A percentile compares a stretch with the other conserved stretches of the same genome.
These are phyloP conservation scores for Scheffersomyces titani DNA, from an alignment of 1,139 yeast genomes.

Conservation along the genomic window DNA sequence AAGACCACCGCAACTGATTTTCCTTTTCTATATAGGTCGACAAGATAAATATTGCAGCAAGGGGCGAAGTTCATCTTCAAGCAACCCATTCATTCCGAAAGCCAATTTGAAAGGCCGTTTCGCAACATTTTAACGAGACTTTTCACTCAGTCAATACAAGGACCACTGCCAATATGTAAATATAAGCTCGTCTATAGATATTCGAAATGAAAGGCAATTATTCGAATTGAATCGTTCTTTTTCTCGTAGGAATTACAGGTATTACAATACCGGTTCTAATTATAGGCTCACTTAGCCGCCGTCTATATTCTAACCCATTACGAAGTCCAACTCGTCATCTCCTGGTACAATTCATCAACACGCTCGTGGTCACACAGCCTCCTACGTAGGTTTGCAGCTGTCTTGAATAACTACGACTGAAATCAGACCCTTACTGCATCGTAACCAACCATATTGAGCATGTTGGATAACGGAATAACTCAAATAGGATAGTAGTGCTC, in stretches of 20 bases:
- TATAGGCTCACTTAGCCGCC: too few relatives aligned
- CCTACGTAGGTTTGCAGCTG: neutral
- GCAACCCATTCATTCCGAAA: neutral
- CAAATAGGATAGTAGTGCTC: neutral
- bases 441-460: neutral
- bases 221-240: neutral
- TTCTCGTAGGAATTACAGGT: neutral
- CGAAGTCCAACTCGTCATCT: neutral
- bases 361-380: neutral
- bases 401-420: neutral
- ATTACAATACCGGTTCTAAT: too few relatives aligned
- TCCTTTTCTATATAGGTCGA: neutral
- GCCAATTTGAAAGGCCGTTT: neutral
- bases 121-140: neutral
- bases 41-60: neutral
- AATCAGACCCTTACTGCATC: neutral
- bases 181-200: neutral
- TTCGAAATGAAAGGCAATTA: neutral
- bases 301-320: too few relatives aligned
- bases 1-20: neutral
- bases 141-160: neutral
- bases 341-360: neutral
- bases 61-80: neutral
- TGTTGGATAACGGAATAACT: neutral
- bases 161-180: neutral